Evolutionary conservation across 2,329 filamentous ascomycete genomes (phyloP).

Genomic region (Phialophora verrucosa): DNA sequence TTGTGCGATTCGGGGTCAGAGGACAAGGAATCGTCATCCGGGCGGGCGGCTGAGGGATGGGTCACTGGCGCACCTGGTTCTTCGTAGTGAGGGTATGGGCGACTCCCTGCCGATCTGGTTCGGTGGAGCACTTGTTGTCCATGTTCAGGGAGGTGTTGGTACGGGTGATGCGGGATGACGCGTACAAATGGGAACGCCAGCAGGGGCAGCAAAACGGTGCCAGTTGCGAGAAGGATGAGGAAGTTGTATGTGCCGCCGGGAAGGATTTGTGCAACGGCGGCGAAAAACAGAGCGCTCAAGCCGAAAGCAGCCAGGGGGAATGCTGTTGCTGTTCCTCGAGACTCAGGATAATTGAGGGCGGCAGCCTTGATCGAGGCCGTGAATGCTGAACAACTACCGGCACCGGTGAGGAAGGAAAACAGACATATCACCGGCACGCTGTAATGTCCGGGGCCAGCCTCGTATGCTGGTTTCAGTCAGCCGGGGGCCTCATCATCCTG

Average conservation of each 20-base stretch:
- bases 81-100: slow-evolving; percentile 40
- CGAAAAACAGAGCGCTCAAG: slow-evolving; percentile 95
- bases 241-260: slow-evolving; percentile 83
- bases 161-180: slow-evolving; percentile 61
- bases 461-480: slow-evolving; percentile 66
- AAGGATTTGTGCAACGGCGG: slow-evolving; percentile 77
- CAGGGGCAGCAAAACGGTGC: slow-evolving; percentile 77
- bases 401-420: slow-evolving; percentile 82
- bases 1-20: slow-evolving; percentile 41
- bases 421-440: slow-evolving; percentile 70
- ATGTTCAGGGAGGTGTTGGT: slow-evolving; percentile 49
- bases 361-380: slow-evolving; percentile 81
- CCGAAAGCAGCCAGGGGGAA: slow-evolving; percentile 93
- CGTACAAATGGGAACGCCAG: slow-evolving; percentile 83
- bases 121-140: slow-evolving; percentile 46
- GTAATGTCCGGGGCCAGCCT: slow-evolving; percentile 66
- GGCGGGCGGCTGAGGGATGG: slow-evolving; percentile 41
- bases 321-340: slow-evolving; percentile 90
- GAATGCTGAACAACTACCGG: slow-evolving; percentile 92
- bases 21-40: slow-evolving; percentile 33
- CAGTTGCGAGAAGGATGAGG: slow-evolving; percentile 77
- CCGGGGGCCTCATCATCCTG: slow-evolving; percentile 2
- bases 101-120: slow-evolving; percentile 43
- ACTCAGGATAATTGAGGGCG: slow-evolving; percentile 87
- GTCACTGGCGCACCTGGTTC: slow-evolving; percentile 48